Evolutionary conservation across 495 filamentous ascomycete genomes (phyloP).

Genomic region (Daldinia concentrica): DNA sequence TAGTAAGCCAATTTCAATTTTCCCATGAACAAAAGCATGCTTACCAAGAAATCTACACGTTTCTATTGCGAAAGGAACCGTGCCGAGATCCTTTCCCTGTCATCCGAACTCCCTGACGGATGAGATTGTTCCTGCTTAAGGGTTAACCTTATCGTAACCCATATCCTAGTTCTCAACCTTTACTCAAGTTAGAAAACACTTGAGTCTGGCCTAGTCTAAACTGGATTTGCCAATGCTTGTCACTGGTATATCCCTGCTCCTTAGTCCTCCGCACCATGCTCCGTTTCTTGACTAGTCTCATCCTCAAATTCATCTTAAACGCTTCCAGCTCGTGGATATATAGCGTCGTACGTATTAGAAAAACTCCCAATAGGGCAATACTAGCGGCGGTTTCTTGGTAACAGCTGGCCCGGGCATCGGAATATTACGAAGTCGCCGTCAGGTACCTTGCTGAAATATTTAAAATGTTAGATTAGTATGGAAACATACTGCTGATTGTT

Average conservation of each 20-base stretch:
- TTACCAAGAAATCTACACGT: constrained; percentile 35
- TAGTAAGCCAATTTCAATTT: neutral
- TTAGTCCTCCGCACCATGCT: constrained; percentile 25
- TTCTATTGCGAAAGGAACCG: constrained; percentile 19
- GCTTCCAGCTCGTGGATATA: constrained; percentile 10
- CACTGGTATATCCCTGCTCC: constrained; percentile 1
- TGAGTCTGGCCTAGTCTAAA: constrained; percentile 12
- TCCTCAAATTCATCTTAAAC: constrained; percentile 18
- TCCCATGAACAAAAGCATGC: constrained; percentile 1
- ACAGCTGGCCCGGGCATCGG: neutral
- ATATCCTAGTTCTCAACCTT: constrained; percentile 12
- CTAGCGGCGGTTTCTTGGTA: constrained; percentile 24
- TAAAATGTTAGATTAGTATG: neutral
- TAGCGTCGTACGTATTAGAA: neutral
- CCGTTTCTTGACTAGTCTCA: constrained; percentile 36
- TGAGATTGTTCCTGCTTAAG: constrained; percentile 39
- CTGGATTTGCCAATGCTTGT: constrained; percentile 16
- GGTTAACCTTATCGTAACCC: constrained; percentile 30
- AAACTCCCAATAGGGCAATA: constrained; percentile 2
- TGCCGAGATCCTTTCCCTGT: constrained; percentile 20
- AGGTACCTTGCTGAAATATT: neutral
- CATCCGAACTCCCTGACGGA: constrained; percentile 32
- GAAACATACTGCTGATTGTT: neutral
- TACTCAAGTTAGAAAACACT: constrained; percentile 1
- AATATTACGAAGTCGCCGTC: neutral